Evolutionary conservation across 768 basidiomycete genomes (phyloP).

Genomic region (Amanita muscaria): DNA sequence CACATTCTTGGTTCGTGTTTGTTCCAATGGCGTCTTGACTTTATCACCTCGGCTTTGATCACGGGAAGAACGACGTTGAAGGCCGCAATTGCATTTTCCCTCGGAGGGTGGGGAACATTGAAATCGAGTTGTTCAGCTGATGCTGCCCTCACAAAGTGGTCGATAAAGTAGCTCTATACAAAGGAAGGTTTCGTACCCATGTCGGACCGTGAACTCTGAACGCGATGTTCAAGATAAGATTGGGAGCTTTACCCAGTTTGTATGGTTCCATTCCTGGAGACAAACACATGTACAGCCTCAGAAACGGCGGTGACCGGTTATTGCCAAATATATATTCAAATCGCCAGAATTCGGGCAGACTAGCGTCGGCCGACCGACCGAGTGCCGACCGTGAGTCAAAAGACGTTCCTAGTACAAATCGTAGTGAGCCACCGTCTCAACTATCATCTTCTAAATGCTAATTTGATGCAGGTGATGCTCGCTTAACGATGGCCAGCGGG

Average conservation of each 20-base stretch:
- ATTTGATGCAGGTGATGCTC: neutral
- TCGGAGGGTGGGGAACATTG: conserved; percentile 54
- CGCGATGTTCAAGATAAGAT: no score
- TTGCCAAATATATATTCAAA: no score
- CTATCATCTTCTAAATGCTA: neutral
- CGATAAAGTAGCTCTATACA: neutral
- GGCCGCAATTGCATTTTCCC: conserved; percentile 51
- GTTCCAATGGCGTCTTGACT: conserved; percentile 64
- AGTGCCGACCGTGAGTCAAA: no score
- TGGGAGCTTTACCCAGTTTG: no score
- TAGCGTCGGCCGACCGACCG: no score
- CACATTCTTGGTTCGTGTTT: conserved; percentile 68
- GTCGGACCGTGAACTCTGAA: no score
- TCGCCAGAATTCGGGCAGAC: no score
- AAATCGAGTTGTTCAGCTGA: conserved; percentile 47
- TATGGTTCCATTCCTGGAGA: no score
- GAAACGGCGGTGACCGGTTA: no score
- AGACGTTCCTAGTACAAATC: neutral
- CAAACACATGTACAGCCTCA: no score
- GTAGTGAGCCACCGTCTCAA: neutral
- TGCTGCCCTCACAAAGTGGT: conserved; percentile 28
- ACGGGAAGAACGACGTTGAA: conserved; percentile 44
- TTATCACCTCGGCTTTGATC: conserved; percentile 60
- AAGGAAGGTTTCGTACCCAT: conserved; percentile 5
- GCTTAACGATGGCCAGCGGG: neutral